Evolutionary conservation across 768 basidiomycete species (phyloP).

Genomic region (Agrocybe chaxingu): DNA sequence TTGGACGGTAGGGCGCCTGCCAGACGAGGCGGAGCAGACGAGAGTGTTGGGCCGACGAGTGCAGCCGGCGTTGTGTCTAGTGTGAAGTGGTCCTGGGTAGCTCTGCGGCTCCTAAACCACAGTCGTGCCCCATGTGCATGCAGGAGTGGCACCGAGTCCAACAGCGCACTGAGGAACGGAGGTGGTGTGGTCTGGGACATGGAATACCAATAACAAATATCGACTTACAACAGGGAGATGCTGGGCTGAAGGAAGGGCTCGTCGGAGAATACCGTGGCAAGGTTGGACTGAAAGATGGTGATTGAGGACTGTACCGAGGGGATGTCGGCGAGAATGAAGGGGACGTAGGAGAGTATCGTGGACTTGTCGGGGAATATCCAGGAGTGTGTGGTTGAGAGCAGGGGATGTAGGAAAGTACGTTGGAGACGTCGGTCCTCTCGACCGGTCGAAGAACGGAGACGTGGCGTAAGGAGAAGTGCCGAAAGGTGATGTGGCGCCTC

Average conservation of each 20-base stretch:
- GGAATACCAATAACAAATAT: constrained; percentile 12
- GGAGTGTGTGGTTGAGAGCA: constrained; percentile 76
- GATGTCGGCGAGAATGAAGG: constrained; percentile 85
- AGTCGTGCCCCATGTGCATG: too few relatives aligned
- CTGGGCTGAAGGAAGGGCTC: constrained; percentile 87
- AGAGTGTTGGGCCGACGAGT: too few relatives aligned
- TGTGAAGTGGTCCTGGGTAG: too few relatives aligned
- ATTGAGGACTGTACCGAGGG: constrained; percentile 83
- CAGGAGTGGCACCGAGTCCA: too few relatives aligned
- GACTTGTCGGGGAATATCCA: constrained; percentile 81
- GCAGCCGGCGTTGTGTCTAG: too few relatives aligned
- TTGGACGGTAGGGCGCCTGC: too few relatives aligned
- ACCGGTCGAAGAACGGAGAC: constrained; percentile 78
- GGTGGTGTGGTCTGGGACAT: too few relatives aligned
- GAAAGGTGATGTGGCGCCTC: constrained; percentile 80
- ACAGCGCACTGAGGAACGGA: too few relatives aligned
- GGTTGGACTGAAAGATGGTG: constrained; percentile 87
- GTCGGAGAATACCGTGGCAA: constrained; percentile 89
- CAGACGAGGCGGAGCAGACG: too few relatives aligned
- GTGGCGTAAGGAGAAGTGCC: constrained; percentile 79
- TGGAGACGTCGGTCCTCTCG: constrained; percentile 64
- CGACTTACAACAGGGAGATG: constrained; percentile 84
- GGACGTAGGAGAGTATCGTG: constrained; percentile 82
- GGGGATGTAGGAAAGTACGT: constrained; percentile 90
- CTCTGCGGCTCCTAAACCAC: too few relatives aligned